Evolutionary conservation across 805 yeast genomes (phyloP).

Genomic region (Pichia occidentalis): DNA sequence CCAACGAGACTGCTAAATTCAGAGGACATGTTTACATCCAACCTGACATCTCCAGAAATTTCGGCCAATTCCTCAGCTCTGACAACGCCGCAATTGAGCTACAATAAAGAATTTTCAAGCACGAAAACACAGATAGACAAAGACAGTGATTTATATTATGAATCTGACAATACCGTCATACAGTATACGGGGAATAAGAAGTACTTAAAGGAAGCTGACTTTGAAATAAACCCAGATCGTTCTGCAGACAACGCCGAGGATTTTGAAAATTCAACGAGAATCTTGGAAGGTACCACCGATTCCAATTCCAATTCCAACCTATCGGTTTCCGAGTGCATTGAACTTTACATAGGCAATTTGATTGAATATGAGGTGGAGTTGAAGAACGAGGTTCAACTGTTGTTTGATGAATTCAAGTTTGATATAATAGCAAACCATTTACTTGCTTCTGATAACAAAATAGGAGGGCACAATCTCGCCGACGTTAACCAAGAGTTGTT

Average conservation of each 20-base stretch:
- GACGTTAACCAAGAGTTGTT: too few relatives aligned
- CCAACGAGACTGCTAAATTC: too few relatives aligned
- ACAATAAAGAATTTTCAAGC: too few relatives aligned
- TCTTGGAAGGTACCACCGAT: slow-evolving; percentile 1
- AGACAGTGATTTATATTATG: slow-evolving; percentile 1
- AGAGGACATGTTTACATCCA: too few relatives aligned
- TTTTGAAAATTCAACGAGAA: background rate
- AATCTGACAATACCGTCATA: slow-evolving; percentile 7
- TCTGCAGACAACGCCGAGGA: background rate
- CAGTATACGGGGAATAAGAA: too few relatives aligned
- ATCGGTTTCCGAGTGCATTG: background rate
- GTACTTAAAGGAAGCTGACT: too few relatives aligned
- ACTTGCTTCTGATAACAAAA: background rate
- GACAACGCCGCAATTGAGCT: background rate
- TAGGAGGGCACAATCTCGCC: too few relatives aligned
- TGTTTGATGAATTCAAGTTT: slow-evolving; percentile 11
- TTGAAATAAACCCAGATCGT: too few relatives aligned
- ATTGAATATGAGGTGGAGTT: background rate
- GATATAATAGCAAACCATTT: slow-evolving; percentile 9
- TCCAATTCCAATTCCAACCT: too few relatives aligned
- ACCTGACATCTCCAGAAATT: background rate
- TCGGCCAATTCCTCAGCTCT: background rate
- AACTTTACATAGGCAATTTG: background rate
- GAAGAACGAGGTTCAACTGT: slow-evolving; percentile 1
- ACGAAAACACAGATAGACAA: background rate